Evolutionary conservation across 768 basidiomycete species (phyloP), one percentile per base, ranked within the genome.

Genomic region (Amanita rubescens): DNA sequence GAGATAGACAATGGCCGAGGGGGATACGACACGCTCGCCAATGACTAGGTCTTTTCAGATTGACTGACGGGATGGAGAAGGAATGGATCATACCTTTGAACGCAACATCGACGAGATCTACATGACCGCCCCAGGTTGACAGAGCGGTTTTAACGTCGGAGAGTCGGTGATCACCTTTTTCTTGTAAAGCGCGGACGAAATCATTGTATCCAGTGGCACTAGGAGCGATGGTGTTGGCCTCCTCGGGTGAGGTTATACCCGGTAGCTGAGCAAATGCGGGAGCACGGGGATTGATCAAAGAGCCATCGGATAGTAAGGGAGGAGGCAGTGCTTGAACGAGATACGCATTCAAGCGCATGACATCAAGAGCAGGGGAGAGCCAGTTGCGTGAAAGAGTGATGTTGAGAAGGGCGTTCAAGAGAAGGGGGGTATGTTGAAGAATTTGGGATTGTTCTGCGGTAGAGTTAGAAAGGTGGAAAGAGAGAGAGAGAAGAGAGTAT

Each of bases 301-400:
- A 38, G 30, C 34, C 44, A 27, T 45, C 24, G 42, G 51, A 44
- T 22, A 17, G 25, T 1, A 12, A 34, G 0, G 51, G 45, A 8
- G 87, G 87, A 3, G 81, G 70, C 17, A 94, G 71, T 0, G 91
- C 96, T 69, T 99, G 96, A 0, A 82, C 77, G 32, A 99, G 74
- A 66, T 84, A 82, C 3, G 89, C 81, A 59, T 94, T 87, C 24
- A 99, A 70, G 35, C 85, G 85, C 81, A 96, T 88, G 60, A 85
- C 75, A 27, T 79, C 72, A 34, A 94, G 71, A 0, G 90, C 84
- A 1, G 92, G 86, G 4, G 78, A 63, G 8, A 98, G 81, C 94
- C 94, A 99, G 63, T 84, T 92, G 58, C 93, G 90, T 0, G 94
- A 79, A 17, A 89, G 77, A 0, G 87, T 77, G 57, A 96, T 89